A percentile compares a stretch with the other conserved stretches of the same genome.
phyloP scores from a whole-genome alignment of 1,284 basidiomycete species.

The Apiotrichum veenhuisii region DNA sequence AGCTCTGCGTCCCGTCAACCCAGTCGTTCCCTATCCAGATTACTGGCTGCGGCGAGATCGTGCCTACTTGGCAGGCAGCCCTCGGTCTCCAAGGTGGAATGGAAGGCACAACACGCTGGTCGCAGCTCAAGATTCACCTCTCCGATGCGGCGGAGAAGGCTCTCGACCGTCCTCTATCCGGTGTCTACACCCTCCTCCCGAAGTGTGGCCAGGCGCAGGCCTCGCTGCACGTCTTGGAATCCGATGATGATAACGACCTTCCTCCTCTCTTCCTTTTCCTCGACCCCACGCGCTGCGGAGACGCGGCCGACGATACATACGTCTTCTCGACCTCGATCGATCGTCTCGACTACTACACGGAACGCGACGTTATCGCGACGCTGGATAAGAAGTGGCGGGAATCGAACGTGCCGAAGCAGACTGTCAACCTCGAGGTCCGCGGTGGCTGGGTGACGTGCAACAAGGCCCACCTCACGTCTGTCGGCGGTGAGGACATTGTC shows the following conservation, averaged over 20 bases:
- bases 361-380: constrained; percentile 67
- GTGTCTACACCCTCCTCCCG: constrained; percentile 71
- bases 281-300: constrained; percentile 76
- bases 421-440: constrained; percentile 59
- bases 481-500: constrained; percentile 35
- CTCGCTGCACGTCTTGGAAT: constrained; percentile 61
- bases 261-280: constrained; percentile 76
- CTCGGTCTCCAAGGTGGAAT: constrained; percentile 72
- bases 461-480: constrained; percentile 33
- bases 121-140: constrained; percentile 62
- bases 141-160: constrained; percentile 54
- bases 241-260: constrained; percentile 46
- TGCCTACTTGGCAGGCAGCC: constrained; percentile 78
- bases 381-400: constrained; percentile 74
- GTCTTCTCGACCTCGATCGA: constrained; percentile 75
- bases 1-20: constrained; percentile 69
- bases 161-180: constrained; percentile 77
- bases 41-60: constrained; percentile 63
- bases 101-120: constrained; percentile 65
- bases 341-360: constrained; percentile 73
- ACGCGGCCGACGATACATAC: constrained; percentile 67
- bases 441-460: constrained; percentile 58
- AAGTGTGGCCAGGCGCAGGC: constrained; percentile 85
- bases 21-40: constrained; percentile 61
- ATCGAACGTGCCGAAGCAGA: constrained; percentile 55